Evolutionary conservation across 192 early-diverging fungal genomes (phyloP), one percentile per base, ranked within the genome.

Genomic region (Backusella mclennaniae): DNA sequence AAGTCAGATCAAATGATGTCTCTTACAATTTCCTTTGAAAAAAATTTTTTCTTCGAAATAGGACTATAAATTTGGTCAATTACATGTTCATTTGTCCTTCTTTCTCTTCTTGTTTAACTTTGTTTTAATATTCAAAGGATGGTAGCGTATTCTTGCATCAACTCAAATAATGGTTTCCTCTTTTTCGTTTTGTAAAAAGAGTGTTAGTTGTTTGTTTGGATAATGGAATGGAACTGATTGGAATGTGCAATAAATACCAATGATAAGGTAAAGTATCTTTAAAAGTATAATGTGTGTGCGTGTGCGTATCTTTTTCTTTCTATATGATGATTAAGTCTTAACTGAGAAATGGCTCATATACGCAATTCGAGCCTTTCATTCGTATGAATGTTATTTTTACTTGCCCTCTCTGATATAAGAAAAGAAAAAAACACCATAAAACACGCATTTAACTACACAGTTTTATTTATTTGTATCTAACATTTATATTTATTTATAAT

Each of bases 1-100:
- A 63, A 63, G 56, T 63, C 56, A 63, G 56, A 63, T 63, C 56
- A 63, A 63, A 63, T 63, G 56, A 63, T 29, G 4, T 63, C 56
- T 14, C 9, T 59, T 59, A 59, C 9, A 59, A 9, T 9, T 26
- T 59, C 23, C 1, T 23, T 9, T 6, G 21, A 59, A 63, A 53
- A 56, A 63, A 63, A 5, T 63, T 56, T 56, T 56, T 56, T 29
- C 6, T 21, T n/a, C 19, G n/a, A 63, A 29, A 9, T 63, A 29
- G 56, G 23, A 63, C 56, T 63, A 63, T 63, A 63, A 63, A 63
- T 26, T 26, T 9, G 9, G 56, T 29, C n/a, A 12, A 63, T 26
- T 9, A 14, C 9, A 29, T 29, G 11, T 63, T 29, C 11, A 12
- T 63, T 29, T 29, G 14, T 12, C 26, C 9, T 63, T 63, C 26